Percentiles rank a stretch among this genome's conserved stretches.
Evolutionary conservation across 768 basidiomycete species (phyloP).

Genomic region (Lentinula boryana): DNA sequence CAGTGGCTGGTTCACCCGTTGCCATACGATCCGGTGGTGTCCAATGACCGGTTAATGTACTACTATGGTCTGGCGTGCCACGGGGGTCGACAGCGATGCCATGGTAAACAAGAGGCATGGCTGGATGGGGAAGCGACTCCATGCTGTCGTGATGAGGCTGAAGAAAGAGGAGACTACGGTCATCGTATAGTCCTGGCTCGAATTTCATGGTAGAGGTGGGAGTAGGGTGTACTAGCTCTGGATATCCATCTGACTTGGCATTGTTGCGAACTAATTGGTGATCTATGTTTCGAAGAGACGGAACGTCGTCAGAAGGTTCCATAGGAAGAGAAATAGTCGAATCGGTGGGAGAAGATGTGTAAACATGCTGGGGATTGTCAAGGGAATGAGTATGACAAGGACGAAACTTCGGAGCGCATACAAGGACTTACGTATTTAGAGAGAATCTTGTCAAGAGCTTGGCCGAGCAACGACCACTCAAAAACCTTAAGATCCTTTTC

Average conservation of each 20-base stretch:
- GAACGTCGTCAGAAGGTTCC: constrained; percentile 19
- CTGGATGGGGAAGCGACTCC: not conserved
- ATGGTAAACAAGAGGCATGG: not conserved
- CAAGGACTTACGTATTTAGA: constrained; percentile 69
- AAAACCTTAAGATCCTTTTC: constrained; percentile 96
- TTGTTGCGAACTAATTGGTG: constrained; percentile 2
- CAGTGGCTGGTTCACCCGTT: not conserved
- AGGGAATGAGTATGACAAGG: constrained; percentile 2
- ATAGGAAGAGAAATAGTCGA: constrained; percentile 24
- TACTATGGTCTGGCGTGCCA: not conserved
- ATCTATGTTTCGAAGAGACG: constrained; percentile 21
- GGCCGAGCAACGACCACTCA: constrained; percentile 64
- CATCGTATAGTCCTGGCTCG: not conserved
- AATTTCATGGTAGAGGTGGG: constrained; percentile 2
- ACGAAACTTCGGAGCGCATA: not conserved
- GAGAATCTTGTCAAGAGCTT: constrained; percentile 73
- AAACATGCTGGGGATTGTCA: constrained; percentile 34
- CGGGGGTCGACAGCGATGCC: not conserved
- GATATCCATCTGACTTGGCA: not conserved
- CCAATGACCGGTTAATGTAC: not conserved
- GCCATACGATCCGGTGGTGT: not conserved
- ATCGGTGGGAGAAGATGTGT: constrained; percentile 30
- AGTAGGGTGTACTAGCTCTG: constrained; percentile 1
- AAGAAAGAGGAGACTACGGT: constrained; percentile 3
- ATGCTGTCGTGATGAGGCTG: not conserved